A percentile compares a stretch with the other conserved stretches of the same genome.
phyloP scores from a whole-genome alignment of 345 rosid genomes.

The Eucalyptus cloeziana region DNA sequence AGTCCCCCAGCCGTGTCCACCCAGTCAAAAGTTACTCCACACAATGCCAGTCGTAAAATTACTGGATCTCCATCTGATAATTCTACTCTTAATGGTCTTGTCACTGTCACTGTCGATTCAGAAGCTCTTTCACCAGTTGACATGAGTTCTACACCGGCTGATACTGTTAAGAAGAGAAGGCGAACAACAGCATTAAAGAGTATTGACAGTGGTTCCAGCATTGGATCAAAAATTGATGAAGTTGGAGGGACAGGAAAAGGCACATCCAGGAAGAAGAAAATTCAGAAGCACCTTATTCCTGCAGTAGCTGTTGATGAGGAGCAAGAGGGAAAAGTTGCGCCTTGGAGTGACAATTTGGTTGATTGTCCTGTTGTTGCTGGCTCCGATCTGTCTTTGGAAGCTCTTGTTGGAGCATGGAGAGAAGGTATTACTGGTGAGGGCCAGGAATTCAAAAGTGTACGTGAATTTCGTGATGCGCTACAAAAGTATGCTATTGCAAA shows the following conservation, averaged over 20 bases:
- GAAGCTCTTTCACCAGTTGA: slow-evolving; percentile 4
- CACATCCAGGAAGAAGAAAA: slow-evolving; percentile 9
- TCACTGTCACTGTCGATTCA: not conserved
- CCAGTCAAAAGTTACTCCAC: not conserved
- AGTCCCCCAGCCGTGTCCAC: not conserved
- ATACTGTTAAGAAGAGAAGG: slow-evolving; percentile 74
- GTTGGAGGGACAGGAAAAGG: slow-evolving; percentile 22
- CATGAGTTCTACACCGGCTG: slow-evolving; percentile 54
- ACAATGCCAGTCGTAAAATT: not conserved
- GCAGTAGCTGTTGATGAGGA: slow-evolving; percentile 17
- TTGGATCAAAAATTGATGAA: slow-evolving; percentile 13
- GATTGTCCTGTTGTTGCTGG: not conserved
- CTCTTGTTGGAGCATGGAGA: slow-evolving; percentile 65
- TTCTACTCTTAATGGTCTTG: not conserved
- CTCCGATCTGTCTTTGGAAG: slow-evolving; percentile 19
- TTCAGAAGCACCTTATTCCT: slow-evolving; percentile 4
- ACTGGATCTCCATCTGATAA: not conserved
- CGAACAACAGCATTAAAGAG: slow-evolving; percentile 36
- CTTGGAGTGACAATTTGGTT: not conserved
- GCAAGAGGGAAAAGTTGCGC: not conserved
- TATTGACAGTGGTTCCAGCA: not conserved
- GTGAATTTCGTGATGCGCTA: slow-evolving; percentile 73
- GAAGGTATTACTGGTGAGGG: slow-evolving; percentile 75
- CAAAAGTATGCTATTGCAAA: slow-evolving; percentile 81
- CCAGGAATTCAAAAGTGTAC: slow-evolving; percentile 73